phyloP scores from a whole-genome alignment of 2,329 filamentous ascomycete species.

The Cytospora piceae region DNA sequence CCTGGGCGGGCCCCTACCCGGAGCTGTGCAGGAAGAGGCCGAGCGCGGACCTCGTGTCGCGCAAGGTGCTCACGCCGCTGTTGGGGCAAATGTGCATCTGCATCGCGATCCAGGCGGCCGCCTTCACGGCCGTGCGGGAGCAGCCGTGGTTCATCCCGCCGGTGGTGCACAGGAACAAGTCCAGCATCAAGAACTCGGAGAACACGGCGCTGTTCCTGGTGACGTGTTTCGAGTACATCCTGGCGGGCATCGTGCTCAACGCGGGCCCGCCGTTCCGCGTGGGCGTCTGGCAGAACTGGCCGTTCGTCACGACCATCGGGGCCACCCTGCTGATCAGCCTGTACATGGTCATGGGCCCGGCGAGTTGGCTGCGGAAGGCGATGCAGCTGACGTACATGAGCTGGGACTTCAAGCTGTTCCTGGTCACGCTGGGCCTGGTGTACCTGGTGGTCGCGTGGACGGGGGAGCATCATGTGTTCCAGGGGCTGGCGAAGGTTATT shows the following conservation, averaged over 20 bases:
- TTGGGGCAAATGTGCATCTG: conserved; percentile 86
- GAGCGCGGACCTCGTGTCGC: conserved; percentile 87
- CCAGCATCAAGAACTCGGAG: conserved; percentile 88
- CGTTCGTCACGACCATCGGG: conserved; percentile 79
- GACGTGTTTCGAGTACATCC: conserved; percentile 93
- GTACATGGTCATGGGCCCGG: conserved; percentile 82
- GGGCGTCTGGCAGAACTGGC: conserved; percentile 77
- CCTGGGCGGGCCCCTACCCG: conserved; percentile 87
- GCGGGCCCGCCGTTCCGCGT: conserved; percentile 91
- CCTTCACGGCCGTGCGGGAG: conserved; percentile 73
- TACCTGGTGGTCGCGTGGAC: conserved; percentile 73
- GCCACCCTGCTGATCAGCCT: conserved; percentile 67
- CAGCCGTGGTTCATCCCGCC: conserved; percentile 91
- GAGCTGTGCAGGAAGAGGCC: conserved; percentile 81
- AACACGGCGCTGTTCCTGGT: conserved; percentile 90
- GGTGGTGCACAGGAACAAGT: conserved; percentile 73
- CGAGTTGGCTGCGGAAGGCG: conserved; percentile 66
- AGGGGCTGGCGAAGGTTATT: conserved; percentile 67
- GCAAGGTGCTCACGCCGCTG: conserved; percentile 88
- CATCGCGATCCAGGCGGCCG: conserved; percentile 74
- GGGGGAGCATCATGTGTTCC: conserved; percentile 73
- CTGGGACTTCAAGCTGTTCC: conserved; percentile 70
- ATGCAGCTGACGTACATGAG: conserved; percentile 89
- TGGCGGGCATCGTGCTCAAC: conserved; percentile 85
- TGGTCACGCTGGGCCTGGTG: conserved; percentile 70